Evolutionary conservation across 208 protist genomes (phyloP).

Genomic region (Leptomonas seymouri): DNA sequence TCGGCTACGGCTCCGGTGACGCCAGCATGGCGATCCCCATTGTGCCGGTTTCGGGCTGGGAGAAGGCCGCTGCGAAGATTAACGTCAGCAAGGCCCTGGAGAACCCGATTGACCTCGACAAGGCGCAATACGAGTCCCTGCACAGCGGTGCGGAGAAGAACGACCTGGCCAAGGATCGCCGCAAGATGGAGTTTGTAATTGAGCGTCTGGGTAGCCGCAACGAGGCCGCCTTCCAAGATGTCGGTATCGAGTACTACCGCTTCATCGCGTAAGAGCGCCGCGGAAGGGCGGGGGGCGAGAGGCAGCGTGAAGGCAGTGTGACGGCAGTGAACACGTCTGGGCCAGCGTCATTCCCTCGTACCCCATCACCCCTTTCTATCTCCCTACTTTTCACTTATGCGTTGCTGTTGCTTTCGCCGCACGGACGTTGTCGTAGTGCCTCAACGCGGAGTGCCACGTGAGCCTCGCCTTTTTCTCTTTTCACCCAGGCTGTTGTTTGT

Average conservation of each 20-base stretch:
- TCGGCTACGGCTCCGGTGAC: conserved; percentile 89
- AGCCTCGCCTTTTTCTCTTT: background rate
- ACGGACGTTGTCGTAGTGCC: background rate
- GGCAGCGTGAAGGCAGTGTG: background rate
- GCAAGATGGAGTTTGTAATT: conserved; percentile 84
- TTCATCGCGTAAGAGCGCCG: conserved; percentile 55
- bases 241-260: conserved; percentile 91
- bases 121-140: conserved; percentile 84
- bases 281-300: background rate
- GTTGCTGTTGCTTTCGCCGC: conserved; percentile 6
- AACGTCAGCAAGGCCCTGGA: conserved; percentile 73
- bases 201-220: conserved; percentile 79
- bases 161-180: conserved; percentile 56
- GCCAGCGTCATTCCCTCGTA: background rate
- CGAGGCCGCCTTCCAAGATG: conserved; percentile 88
- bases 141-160: conserved; percentile 79
- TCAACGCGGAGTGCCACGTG: conserved; percentile 1
- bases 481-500: conserved; percentile 14
- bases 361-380: background rate
- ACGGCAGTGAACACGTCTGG: no score
- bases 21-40: conserved; percentile 90
- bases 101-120: conserved; percentile 71
- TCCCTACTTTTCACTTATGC: background rate
- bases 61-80: conserved; percentile 79
- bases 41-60: conserved; percentile 78